Evolutionary conservation across 2,329 filamentous ascomycete species (phyloP).

Genomic region (Phyllosticta paracitricarpa): DNA sequence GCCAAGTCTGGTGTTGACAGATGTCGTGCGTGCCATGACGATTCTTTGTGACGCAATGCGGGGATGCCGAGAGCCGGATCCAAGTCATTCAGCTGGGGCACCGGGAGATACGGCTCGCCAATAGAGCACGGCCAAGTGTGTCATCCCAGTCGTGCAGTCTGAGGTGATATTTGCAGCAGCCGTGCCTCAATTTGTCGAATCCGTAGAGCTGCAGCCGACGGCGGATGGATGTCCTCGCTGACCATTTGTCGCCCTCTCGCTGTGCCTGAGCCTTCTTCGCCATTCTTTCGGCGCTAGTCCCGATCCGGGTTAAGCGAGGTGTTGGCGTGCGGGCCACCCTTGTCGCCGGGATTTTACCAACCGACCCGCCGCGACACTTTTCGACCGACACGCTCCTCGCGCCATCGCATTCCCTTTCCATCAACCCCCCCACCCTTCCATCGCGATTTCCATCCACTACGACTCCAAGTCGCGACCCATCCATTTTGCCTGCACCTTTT

Average conservation of each 20-base stretch:
- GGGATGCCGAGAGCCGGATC: neutral
- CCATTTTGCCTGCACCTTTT: neutral
- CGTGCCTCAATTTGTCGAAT: neutral
- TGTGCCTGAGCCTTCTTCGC: neutral
- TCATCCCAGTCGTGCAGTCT: no score
- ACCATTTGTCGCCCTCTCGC: neutral
- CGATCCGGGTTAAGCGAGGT: no score
- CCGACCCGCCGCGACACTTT: neutral
- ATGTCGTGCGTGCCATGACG: neutral
- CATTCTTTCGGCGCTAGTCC: neutral
- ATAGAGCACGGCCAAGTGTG: neutral
- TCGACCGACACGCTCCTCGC: neutral
- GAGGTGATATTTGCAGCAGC: neutral
- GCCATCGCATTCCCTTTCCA: slow-evolving; percentile 1
- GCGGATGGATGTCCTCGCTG: neutral
- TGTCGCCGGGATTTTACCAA: no score
- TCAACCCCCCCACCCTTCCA: neutral
- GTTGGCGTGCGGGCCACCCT: no score
- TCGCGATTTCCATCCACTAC: neutral
- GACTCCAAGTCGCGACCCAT: neutral
- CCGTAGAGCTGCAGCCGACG: neutral
- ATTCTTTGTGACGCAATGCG: neutral
- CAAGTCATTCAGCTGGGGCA: neutral
- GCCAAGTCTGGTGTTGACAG: neutral
- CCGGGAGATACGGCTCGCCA: neutral